Evolutionary conservation across 306 rosid genomes (phyloP).

Genomic region (Vigna mungo): DNA sequence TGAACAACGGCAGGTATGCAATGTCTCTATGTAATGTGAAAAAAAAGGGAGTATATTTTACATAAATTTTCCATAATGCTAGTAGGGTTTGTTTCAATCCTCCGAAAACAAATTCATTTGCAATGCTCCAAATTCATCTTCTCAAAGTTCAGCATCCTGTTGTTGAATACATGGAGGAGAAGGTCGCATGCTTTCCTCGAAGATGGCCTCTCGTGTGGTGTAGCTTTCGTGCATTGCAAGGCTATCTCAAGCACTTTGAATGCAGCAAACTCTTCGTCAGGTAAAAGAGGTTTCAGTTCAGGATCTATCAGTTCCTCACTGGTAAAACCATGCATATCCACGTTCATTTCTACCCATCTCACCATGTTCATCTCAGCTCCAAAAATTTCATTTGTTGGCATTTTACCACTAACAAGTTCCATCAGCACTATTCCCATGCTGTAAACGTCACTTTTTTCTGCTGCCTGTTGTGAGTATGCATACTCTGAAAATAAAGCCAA

Average conservation of each 20-base stretch:
- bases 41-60: background rate
- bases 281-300: slow-evolving; percentile 65
- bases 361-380: slow-evolving; percentile 94
- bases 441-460: slow-evolving; percentile 93
- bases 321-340: slow-evolving; percentile 55
- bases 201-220: slow-evolving; percentile 81
- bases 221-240: slow-evolving; percentile 79
- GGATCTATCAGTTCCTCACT: slow-evolving; percentile 74
- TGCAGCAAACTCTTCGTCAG: slow-evolving; percentile 66
- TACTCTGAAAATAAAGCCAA: slow-evolving; percentile 60
- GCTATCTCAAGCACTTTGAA: slow-evolving; percentile 91
- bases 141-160: slow-evolving; percentile 53
- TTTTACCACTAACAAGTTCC: slow-evolving; percentile 91
- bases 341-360: slow-evolving; percentile 80
- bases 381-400: slow-evolving; percentile 75
- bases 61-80: slow-evolving; percentile 7
- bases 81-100: slow-evolving; percentile 22
- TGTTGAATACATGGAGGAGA: slow-evolving; percentile 67
- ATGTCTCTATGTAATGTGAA: slow-evolving; percentile 4
- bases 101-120: slow-evolving; percentile 25
- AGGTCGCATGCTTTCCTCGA: slow-evolving; percentile 78
- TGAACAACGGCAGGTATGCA: slow-evolving; percentile 6
- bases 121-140: slow-evolving; percentile 53
- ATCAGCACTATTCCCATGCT: slow-evolving; percentile 94
- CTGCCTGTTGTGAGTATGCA: slow-evolving; percentile 81